Evolutionary conservation across 805 yeast genomes (phyloP).

Genomic region (Lachancea quebecensis): DNA sequence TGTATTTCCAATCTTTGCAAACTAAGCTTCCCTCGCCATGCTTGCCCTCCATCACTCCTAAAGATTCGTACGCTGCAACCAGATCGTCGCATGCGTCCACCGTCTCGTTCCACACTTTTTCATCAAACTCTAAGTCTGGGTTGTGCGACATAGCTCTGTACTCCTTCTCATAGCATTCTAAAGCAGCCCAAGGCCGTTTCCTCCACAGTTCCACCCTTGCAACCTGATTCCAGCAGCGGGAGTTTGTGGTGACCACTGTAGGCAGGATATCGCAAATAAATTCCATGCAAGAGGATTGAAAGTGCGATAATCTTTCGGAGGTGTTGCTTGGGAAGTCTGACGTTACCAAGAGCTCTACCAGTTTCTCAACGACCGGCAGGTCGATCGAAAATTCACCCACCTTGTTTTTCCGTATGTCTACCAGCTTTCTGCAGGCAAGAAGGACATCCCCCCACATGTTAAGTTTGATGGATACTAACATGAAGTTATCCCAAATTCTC

Average conservation of each 20-base stretch:
- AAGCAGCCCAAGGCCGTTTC: conserved; percentile 76
- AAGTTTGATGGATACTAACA: conserved; percentile 72
- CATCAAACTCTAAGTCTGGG: conserved; percentile 58
- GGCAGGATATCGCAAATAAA: conserved; percentile 68
- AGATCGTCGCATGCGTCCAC: conserved; percentile 73
- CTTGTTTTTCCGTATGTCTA: conserved; percentile 48
- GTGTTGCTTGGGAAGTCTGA: conserved; percentile 41
- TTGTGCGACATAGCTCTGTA: conserved; percentile 62
- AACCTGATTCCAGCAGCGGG: conserved; percentile 73
- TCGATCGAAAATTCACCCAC: conserved; percentile 64
- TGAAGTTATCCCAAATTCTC: conserved; percentile 86
- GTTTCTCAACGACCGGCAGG: conserved; percentile 63
- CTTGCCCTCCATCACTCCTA: conserved; percentile 80
- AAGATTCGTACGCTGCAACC: conserved; percentile 76
- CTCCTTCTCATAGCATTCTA: conserved; percentile 82
- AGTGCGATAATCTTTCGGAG: conserved; percentile 42
- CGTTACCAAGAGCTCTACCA: conserved; percentile 56
- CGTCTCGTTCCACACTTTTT: conserved; percentile 65
- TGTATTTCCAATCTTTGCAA: conserved; percentile 88
- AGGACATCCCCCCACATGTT: conserved; percentile 87
- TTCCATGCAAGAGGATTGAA: conserved; percentile 62
- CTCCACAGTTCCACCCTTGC: conserved; percentile 86
- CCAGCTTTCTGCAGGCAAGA: conserved; percentile 59
- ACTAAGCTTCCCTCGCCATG: conserved; percentile 77
- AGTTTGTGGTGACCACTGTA: conserved; percentile 49